Evolutionary conservation across 257 asterid genomes (phyloP), one percentile per base, ranked within the genome.

Genomic region (Solanum medicagineum): DNA sequence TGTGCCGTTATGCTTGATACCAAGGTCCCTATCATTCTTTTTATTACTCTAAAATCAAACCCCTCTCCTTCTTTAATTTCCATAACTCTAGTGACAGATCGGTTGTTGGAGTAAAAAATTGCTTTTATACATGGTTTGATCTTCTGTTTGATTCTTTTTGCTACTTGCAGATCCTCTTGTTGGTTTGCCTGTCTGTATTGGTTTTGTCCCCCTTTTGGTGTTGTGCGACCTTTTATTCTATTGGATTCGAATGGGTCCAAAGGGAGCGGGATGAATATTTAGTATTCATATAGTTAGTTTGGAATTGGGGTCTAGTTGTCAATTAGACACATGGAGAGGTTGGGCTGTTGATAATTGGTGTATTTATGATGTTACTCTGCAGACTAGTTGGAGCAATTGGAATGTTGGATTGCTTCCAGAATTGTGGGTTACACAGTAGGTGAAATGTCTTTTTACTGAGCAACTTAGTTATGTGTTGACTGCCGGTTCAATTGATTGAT

Each of bases 1-100:
- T 93, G 97, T 84, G 95, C 97, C 55, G 93, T 93, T 75, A 93
- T 93, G 97, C 91, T 93, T 59, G 95, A 93, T 74, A 93, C 97
- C 85, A 93, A 93, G 94, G 95, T 93, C 32, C 2, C 0, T 4
- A 80, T 8, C 0, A 4, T 70, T 19, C 2, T 68, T 14, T 9
- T 10, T 15, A 45, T 45, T 45, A 47, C 51, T 47, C 51, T 47
- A 47, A 59, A 59, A 59, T 2, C 42, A 36, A 36, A 36, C 42
- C 24, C 24, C 6, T 8, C 14, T n/a, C 13, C 2, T 60, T 62
- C 36, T 62, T 15, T 3, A 62, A 22, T 62, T 62, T 62, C 36
- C 36, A 45, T 45, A n/a, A 60, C 3, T 22, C 14, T 36, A 5
- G 36, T 22, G 8, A 29, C 47, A 29, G 7, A 66, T 66, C 45